Evolutionary conservation across 2,329 filamentous ascomycete genomes (phyloP).

Genomic region (Neopestalotiopsis rosae): DNA sequence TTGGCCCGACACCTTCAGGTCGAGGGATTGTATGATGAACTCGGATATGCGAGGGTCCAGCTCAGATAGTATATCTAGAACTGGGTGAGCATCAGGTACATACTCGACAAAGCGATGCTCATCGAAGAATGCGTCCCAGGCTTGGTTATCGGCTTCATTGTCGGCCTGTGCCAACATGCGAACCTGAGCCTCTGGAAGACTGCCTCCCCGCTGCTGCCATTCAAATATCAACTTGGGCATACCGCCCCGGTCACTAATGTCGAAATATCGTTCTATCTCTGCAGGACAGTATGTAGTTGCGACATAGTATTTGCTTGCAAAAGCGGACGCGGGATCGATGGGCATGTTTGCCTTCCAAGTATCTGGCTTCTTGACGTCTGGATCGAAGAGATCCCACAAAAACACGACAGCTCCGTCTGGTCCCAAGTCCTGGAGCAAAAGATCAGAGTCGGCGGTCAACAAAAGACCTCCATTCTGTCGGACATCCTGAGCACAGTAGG

Average conservation of each 20-base stretch:
- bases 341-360: slow-evolving; percentile 23
- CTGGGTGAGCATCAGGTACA: slow-evolving; percentile 31
- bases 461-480: slow-evolving; percentile 59
- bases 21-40: slow-evolving; percentile 42
- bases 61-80: slow-evolving; percentile 28
- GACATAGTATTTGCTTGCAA: background rate
- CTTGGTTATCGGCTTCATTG: slow-evolving; percentile 14
- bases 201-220: slow-evolving; percentile 23
- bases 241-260: slow-evolving; percentile 33
- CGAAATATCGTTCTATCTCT: slow-evolving; percentile 28
- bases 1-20: slow-evolving; percentile 35
- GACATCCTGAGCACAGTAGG: slow-evolving; percentile 74
- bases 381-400: slow-evolving; percentile 64
- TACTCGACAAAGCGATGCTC: slow-evolving; percentile 31
- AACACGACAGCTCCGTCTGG: slow-evolving; percentile 67
- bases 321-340: background rate
- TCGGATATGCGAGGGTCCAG: slow-evolving; percentile 44
- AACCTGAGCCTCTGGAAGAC: slow-evolving; percentile 27
- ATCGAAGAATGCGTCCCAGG: slow-evolving; percentile 30
- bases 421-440: slow-evolving; percentile 77
- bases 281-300: slow-evolving; percentile 39
- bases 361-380: slow-evolving; percentile 7
- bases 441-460: slow-evolving; percentile 86
- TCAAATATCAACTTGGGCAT: slow-evolving; percentile 38
- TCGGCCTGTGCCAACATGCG: slow-evolving; percentile 29